Conservation (phyloP, 176 grass and related monocot species). For the Bothriochloa decipiens region DNA sequence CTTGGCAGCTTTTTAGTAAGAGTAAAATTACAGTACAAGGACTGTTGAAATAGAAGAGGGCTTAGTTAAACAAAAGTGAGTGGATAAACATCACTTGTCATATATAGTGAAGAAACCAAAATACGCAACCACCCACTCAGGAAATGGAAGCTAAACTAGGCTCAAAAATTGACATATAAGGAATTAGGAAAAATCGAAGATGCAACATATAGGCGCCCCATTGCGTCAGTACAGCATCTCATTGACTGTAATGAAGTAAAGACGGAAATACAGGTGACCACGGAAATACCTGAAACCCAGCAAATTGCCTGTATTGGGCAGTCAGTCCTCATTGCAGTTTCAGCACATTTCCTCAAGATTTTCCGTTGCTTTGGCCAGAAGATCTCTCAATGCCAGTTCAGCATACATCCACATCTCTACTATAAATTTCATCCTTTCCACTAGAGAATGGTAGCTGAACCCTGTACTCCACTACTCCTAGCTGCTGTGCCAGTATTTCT, state of each 20-base stretch:
- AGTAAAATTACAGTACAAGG: neutral
- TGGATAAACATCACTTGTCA: slow-evolving; percentile 9
- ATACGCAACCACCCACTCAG: neutral
- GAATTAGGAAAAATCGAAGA: neutral
- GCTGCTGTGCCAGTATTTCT: slow-evolving; percentile 16
- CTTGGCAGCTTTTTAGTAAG: neutral
- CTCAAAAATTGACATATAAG: slow-evolving; percentile 6
- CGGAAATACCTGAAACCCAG: slow-evolving; percentile 6
- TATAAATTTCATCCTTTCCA: slow-evolving; percentile 8
- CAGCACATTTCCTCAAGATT: slow-evolving; percentile 11
- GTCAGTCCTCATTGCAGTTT: neutral
- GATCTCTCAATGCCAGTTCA: slow-evolving; percentile 28
- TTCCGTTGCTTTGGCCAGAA: neutral
- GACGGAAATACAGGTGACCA: neutral
- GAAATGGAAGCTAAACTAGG: neutral
- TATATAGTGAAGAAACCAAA: slow-evolving; percentile 10
- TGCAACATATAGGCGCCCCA: neutral
- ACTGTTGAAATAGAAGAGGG: slow-evolving; percentile 9
- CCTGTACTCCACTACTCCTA: slow-evolving; percentile 14
- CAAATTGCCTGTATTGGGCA: neutral
- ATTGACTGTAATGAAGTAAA: neutral
- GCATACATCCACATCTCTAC: neutral
- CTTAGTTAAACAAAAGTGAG: neutral
- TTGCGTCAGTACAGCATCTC: no score
- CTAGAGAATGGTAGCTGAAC: slow-evolving; percentile 4